A percentile compares a stretch with the other conserved stretches of the same genome.
Conservation (phyloP, 2,329 filamentous ascomycete genomes). For the Monascus ruber region DNA sequence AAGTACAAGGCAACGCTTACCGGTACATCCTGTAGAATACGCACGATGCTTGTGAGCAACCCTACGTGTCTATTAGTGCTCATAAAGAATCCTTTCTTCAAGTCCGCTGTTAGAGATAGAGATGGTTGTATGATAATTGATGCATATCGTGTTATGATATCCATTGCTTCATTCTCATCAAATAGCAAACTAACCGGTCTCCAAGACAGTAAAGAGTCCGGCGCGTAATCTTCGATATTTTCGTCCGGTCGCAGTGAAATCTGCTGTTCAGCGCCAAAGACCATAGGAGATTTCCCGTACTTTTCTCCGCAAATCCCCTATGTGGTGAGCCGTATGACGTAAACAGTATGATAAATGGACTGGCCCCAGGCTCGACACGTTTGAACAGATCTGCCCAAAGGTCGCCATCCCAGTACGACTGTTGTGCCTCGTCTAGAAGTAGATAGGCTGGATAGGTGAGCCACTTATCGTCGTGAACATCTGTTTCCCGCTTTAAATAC, state of each 20-base stretch:
- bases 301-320: neutral
- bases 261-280: neutral
- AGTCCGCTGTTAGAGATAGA: neutral
- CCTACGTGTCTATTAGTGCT: neutral
- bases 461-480: slow-evolving; percentile 3
- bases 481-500: slow-evolving; percentile 4
- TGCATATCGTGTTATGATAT: neutral
- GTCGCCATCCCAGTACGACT: slow-evolving; percentile 3
- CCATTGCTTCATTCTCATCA: neutral
- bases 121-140: neutral
- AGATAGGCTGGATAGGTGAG: slow-evolving; percentile 3
- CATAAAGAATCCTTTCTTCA: neutral
- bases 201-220: neutral
- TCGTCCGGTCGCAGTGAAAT: neutral
- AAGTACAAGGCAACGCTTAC: neutral
- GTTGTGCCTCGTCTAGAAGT: slow-evolving; percentile 7
- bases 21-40: neutral
- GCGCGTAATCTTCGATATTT: neutral
- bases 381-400: slow-evolving; percentile 6
- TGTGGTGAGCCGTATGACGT: slow-evolving; percentile 5
- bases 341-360: slow-evolving; percentile 5
- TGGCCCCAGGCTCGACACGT: neutral
- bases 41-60: neutral
- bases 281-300: neutral
- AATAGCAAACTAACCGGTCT: neutral